Evolutionary conservation across 495 filamentous ascomycete genomes (phyloP), one percentile per base, ranked within the genome.

Genomic region (Penicillium cataractarum): DNA sequence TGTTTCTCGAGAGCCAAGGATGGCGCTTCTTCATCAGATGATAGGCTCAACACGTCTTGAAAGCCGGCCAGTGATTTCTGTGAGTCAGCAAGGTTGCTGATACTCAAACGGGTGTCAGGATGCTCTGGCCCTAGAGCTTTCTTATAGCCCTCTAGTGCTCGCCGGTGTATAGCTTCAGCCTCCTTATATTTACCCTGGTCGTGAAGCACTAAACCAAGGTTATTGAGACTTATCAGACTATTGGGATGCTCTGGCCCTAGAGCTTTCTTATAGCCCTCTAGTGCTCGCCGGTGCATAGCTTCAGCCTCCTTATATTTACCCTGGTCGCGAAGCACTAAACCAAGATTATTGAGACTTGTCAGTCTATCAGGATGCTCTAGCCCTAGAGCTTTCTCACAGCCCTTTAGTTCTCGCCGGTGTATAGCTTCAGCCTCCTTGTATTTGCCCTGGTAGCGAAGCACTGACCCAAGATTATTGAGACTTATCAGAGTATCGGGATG

Each of bases 391-490:
- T 48, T 57, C 40, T 57, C 22, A 9, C 4, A 32, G 17, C 19
- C 26, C 26, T 46, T 24, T 6, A 57, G 24, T 40, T 24, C 55
- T 48, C 26, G 55, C 19, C 15, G 22, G 24, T 31, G 15, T 13
- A 57, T 46, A 12, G 24, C 55, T 48, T 57, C 55, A 13, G 55
- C 37, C 26, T 44, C 55, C n/a, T 57, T 12, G 22, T 32, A 32
- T 7, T 40, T 39, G 21, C 35, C 54, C 22, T 56, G 54, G 13
- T 21, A 7, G 2, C 8, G 1, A 32, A 42, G 39, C 17, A 24
- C 9, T 4, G 10, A 32, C 6, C n/a, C 40, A 31, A 44, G 37
- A 33, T 29, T 0, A 9, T n/a, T 29, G 21, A 46, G 1, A 48
- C 37, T 48, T 19, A 24, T 9, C 5, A 57, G 55, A 44, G 55